Evolutionary conservation across 495 filamentous ascomycete species (phyloP).

Genomic region (Trichocladium antarcticum): DNA sequence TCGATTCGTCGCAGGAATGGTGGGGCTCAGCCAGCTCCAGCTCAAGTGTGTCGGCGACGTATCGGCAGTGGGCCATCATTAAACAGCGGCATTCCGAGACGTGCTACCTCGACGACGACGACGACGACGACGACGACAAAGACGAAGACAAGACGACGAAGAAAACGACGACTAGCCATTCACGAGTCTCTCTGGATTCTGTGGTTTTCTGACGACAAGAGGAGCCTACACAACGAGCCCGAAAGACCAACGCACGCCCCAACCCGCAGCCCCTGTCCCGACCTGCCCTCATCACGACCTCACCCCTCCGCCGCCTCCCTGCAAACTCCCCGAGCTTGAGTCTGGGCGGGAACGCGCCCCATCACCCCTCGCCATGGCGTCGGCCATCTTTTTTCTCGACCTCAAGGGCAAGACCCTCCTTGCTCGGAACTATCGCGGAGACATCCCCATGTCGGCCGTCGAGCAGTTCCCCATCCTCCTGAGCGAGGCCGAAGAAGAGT

Average conservation of each 20-base stretch:
- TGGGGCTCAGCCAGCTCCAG: neutral
- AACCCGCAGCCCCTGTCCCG: neutral
- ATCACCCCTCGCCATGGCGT: slow-evolving; percentile 61
- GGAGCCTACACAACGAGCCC: neutral
- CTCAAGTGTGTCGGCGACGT: neutral
- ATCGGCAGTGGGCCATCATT: neutral
- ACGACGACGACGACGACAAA: too few relatives aligned
- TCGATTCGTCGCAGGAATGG: too few relatives aligned
- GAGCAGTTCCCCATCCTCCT: slow-evolving; percentile 97
- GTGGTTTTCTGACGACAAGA: too few relatives aligned
- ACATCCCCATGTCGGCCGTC: slow-evolving; percentile 98
- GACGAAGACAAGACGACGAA: too few relatives aligned
- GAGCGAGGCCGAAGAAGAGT: slow-evolving; percentile 98
- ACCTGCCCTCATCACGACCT: neutral
- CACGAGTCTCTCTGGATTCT: too few relatives aligned
- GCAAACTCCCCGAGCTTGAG: neutral
- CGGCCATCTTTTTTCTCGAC: slow-evolving; percentile 97
- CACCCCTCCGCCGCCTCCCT: neutral
- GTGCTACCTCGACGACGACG: neutral
- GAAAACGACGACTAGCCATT: too few relatives aligned
- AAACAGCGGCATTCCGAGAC: neutral
- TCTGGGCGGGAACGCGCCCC: neutral
- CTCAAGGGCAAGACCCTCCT: slow-evolving; percentile 99
- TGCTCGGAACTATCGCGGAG: slow-evolving; percentile 95
- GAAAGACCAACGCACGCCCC: neutral